Evolutionary conservation across 192 early-diverging fungal genomes (phyloP), one percentile per base, ranked within the genome.

Genomic region (Umbelopsis sp.): DNA sequence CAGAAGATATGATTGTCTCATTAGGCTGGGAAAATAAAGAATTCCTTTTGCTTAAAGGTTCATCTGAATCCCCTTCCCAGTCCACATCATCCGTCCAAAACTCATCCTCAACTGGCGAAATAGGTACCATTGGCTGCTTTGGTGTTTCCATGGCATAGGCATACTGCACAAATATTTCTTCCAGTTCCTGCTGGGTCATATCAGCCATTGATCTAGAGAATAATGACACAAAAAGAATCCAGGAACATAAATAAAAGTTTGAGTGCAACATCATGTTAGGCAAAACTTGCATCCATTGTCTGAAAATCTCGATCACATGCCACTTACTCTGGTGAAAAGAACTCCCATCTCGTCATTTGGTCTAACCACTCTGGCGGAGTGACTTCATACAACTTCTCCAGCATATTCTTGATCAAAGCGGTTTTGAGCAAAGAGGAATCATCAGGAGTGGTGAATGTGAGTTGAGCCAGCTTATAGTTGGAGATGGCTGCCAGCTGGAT

Each of bases 401-500:
- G 58, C 69, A 76, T 75, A 70, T 80, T 80, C 66, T 80, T 80
- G 22, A 76, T 73, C 33, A 80, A 46, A 61, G 78, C 74, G 11
- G 78, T 80, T 47, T 80, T 80, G 46, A 68, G 74, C 16, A 80
- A 46, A 11, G 78, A 75, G 27, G 71, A 68, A 20, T 68, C 37
- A 72, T 80, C 78, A 11, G 78, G 78, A 33, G 78, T 67, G 9
- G 78, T 69, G 67, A 80, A 80, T 2, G 78, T 80, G 16, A 80
- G 64, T 51, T 80, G 78, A 1, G 78, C 78, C 48, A 80, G 49
- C 35, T 80, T 80, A 66, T 80, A 80, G 46, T 80, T 80, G 27
- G 78, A 76, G 30, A 80, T 73, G 45, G 78, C 78, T 21, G 78
- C 74, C 2, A 80, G 69, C 45, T 80, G 78, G 18, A 80, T 71